Percentiles rank a stretch among this genome's conserved stretches.
phyloP scores from a whole-genome alignment of 2,329 filamentous ascomycete genomes.

The Chaetomiaceae sp. region DNA sequence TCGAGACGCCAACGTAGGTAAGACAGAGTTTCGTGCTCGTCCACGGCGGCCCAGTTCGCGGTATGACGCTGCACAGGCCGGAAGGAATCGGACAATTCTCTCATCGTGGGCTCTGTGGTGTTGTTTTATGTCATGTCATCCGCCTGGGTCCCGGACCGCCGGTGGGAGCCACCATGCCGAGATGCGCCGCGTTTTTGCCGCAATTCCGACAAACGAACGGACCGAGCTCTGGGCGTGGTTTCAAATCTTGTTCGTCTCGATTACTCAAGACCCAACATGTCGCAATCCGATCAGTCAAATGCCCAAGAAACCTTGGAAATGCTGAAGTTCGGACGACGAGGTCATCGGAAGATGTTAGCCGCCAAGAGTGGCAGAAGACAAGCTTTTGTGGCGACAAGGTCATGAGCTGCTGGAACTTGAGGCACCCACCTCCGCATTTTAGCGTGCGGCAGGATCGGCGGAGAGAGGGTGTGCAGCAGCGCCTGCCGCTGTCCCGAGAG shows the following conservation, averaged over 20 bases:
- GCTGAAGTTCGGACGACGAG: too few species aligned
- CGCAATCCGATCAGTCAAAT: too few species aligned
- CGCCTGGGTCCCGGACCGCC: too few species aligned
- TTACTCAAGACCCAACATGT: too few species aligned
- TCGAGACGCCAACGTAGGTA: too few species aligned
- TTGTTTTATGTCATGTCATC: background rate
- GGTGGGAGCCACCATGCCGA: conserved; percentile 9
- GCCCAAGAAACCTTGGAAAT: too few species aligned
- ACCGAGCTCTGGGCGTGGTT: background rate
- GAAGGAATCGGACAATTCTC: background rate
- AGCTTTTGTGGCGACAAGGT: background rate
- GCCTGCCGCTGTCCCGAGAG: background rate
- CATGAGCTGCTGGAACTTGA: background rate
- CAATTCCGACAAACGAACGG: background rate
- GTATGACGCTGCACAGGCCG: background rate
- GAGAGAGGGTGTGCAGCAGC: background rate
- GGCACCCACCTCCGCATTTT: background rate
- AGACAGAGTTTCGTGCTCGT: too few species aligned
- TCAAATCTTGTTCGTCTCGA: too few species aligned
- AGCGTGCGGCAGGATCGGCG: background rate
- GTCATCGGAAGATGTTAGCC: background rate
- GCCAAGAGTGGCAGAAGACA: background rate
- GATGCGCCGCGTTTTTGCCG: conserved; percentile 2
- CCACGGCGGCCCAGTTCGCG: too few species aligned
- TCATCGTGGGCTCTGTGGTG: background rate